phyloP scores from a whole-genome alignment of 2,329 filamentous ascomycete species.

The Pseudocercospora vitis region DNA sequence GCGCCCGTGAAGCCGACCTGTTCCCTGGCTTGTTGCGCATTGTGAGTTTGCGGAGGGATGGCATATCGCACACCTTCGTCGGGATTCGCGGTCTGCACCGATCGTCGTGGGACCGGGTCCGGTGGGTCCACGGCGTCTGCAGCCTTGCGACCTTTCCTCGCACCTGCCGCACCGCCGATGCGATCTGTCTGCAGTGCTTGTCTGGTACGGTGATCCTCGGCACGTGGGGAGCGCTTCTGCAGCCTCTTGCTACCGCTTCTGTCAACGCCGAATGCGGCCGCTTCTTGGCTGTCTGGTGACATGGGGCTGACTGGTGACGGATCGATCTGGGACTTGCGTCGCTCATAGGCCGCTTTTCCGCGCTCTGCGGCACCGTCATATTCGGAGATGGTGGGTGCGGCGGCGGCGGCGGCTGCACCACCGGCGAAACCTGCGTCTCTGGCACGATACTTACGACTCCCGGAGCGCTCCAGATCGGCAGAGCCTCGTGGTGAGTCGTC shows the following conservation, averaged over 20 bases:
- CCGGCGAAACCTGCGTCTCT: slow-evolving; percentile 38
- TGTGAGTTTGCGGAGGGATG: slow-evolving; percentile 41
- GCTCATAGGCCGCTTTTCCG: slow-evolving; percentile 36
- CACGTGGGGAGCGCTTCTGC: slow-evolving; percentile 20
- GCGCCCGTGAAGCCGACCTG: slow-evolving; percentile 44
- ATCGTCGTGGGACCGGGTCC: slow-evolving; percentile 36
- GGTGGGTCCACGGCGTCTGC: slow-evolving; percentile 40
- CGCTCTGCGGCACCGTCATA: slow-evolving; percentile 25
- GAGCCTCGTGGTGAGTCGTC: slow-evolving; percentile 9
- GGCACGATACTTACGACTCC: slow-evolving; percentile 32
- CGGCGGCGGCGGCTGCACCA: slow-evolving; percentile 31
- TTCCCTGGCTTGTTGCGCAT: slow-evolving; percentile 40
- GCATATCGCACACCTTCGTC: slow-evolving; percentile 34
- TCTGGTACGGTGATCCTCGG: slow-evolving; percentile 22
- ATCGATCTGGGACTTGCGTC: slow-evolving; percentile 28
- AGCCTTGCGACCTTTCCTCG: slow-evolving; percentile 30
- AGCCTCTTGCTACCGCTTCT: too few species aligned
- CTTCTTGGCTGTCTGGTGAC: not conserved
- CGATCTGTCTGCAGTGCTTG: slow-evolving; percentile 44
- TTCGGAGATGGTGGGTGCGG: slow-evolving; percentile 18
- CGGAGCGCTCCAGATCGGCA: slow-evolving; percentile 18
- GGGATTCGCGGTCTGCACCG: slow-evolving; percentile 18
- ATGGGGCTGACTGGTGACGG: slow-evolving; percentile 29
- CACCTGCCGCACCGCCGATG: slow-evolving; percentile 35
- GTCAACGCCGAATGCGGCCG: too few species aligned